phyloP scores from a whole-genome alignment of 177 flowering plant species.

The Vitis hybrid region DNA sequence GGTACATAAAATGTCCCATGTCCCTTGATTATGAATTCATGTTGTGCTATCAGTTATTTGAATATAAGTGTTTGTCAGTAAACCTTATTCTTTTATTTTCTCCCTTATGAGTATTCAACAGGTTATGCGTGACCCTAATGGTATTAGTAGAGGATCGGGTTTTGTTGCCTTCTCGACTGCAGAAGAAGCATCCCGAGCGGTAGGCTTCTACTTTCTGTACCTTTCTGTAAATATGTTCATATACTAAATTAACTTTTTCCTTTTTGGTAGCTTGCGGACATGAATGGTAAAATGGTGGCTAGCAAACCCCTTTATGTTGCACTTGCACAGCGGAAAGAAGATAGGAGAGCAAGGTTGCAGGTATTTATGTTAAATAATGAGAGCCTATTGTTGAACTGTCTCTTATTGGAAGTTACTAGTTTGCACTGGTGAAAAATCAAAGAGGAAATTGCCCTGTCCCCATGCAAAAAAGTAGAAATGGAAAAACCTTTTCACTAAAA shows the following conservation, averaged over 20 bases:
- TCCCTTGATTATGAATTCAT: not conserved
- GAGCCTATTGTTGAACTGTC: too few species aligned
- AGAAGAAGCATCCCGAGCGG: constrained; percentile 36
- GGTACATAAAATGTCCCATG: constrained; percentile 15
- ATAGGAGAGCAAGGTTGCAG: constrained; percentile 54
- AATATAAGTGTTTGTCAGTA: not conserved
- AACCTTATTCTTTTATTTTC: not conserved
- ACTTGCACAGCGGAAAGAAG: constrained; percentile 52
- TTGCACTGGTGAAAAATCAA: too few species aligned
- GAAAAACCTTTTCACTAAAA: too few species aligned
- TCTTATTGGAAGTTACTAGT: too few species aligned
- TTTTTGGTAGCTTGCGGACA: constrained; percentile 35
- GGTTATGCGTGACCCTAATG: constrained; percentile 38
- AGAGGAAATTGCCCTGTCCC: too few species aligned
- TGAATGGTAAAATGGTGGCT: constrained; percentile 48
- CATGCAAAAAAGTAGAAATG: too few species aligned
- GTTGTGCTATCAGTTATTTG: too few species aligned
- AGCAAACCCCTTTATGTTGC: constrained; percentile 58
- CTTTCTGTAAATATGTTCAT: not conserved
- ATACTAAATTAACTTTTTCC: not conserved
- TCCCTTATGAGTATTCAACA: constrained; percentile 4
- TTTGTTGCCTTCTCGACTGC: constrained; percentile 36
- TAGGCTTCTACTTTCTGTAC: constrained; percentile 6
- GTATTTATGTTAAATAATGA: constrained; percentile 9
- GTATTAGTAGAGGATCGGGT: constrained; percentile 33